Conservation (phyloP, 2,329 filamentous ascomycete species). For the Aspergillus cejpii region DNA sequence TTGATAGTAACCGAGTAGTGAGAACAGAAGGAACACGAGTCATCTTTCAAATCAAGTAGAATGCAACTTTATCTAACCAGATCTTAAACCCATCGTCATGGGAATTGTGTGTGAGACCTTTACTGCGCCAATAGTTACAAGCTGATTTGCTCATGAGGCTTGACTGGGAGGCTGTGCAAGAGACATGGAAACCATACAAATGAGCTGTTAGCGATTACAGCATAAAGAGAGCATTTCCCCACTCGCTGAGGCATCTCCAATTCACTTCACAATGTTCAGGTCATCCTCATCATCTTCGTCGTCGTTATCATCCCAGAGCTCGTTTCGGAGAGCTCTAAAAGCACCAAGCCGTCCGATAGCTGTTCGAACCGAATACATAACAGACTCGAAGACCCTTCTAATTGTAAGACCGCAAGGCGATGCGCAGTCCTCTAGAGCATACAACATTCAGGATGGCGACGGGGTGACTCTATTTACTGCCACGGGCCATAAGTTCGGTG, state of each 20-base stretch:
- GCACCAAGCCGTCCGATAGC: conserved; percentile 16
- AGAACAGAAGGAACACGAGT: no score
- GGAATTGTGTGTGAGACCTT: neutral
- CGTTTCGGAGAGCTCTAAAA: conserved; percentile 11
- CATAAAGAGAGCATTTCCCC: neutral
- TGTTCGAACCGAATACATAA: conserved; percentile 21
- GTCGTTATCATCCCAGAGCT: neutral
- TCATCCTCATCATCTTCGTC: neutral
- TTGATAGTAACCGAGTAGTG: no score
- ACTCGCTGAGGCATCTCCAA: neutral
- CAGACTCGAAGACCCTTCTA: conserved; percentile 17
- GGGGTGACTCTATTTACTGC: conserved; percentile 21
- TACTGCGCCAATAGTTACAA: neutral
- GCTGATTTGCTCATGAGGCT: neutral
- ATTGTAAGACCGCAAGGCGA: conserved; percentile 20
- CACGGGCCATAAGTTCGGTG: conserved; percentile 21
- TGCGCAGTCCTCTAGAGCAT: conserved; percentile 10
- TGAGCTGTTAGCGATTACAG: neutral
- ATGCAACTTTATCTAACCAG: no score
- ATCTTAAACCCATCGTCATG: neutral
- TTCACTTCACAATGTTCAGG: neutral
- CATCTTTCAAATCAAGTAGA: no score
- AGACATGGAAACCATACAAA: neutral
- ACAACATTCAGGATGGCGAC: conserved; percentile 18
- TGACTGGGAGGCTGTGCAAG: neutral